phyloP scores from a whole-genome alignment of 371 early-diverging fungal species.

The Zychaea mexicana region DNA sequence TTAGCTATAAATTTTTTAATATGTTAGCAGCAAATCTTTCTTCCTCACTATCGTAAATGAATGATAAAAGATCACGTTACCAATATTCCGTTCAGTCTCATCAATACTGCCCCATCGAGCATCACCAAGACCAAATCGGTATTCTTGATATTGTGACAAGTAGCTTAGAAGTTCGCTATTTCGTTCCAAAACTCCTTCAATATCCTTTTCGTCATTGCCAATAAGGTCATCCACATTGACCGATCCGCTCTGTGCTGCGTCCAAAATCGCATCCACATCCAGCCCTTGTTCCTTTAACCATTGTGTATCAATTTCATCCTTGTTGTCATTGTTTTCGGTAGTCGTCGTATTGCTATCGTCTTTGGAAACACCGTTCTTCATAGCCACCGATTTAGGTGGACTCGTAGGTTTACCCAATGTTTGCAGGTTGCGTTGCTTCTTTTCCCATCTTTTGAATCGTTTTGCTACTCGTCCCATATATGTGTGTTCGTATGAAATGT shows the following conservation, averaged over 20 bases:
- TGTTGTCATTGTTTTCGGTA: slow-evolving; percentile 5
- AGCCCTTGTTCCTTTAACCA: slow-evolving; percentile 47
- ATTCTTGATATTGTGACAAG: slow-evolving; percentile 36
- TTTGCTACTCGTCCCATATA: slow-evolving; percentile 45
- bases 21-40: not conserved
- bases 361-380: not conserved
- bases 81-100: slow-evolving; percentile 27
- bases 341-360: not conserved
- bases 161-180: slow-evolving; percentile 34
- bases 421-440: slow-evolving; percentile 22
- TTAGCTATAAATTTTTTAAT: slow-evolving; percentile 30
- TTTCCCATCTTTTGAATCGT: slow-evolving; percentile 26
- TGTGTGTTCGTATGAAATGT: slow-evolving; percentile 45
- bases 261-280: slow-evolving; percentile 31
- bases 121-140: slow-evolving; percentile 33
- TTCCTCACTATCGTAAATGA: not conserved
- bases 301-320: slow-evolving; percentile 28
- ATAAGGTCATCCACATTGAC: slow-evolving; percentile 17
- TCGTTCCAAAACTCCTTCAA: slow-evolving; percentile 25
- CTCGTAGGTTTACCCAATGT: slow-evolving; percentile 3
- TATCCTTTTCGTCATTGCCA: slow-evolving; percentile 5
- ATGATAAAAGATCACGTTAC: slow-evolving; percentile 12
- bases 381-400: not conserved
- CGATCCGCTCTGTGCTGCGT: slow-evolving; percentile 20
- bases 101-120: slow-evolving; percentile 26